A percentile compares a stretch with the other conserved stretches of the same genome.
Evolutionary conservation across 2,329 filamentous ascomycete species (phyloP).

Genomic region (Arthrinium phaeospermum): DNA sequence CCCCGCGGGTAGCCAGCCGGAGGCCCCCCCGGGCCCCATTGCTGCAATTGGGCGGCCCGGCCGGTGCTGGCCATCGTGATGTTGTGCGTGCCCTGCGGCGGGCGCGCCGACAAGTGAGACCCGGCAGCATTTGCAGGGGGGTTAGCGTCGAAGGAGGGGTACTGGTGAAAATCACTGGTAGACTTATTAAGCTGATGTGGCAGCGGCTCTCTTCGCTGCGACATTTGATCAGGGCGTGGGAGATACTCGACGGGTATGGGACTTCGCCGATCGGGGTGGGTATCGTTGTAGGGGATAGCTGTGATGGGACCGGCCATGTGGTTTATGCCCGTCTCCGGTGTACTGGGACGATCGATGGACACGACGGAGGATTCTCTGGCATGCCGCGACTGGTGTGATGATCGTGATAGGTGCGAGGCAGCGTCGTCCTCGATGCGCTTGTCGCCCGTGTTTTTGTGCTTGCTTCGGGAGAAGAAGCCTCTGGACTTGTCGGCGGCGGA

Average conservation of each 20-base stretch:
- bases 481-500: slow-evolving; percentile 77
- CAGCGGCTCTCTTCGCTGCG: slow-evolving; percentile 71
- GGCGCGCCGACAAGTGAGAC: slow-evolving; percentile 62
- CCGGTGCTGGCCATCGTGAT: slow-evolving; percentile 75
- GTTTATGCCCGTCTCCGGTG: slow-evolving; percentile 70
- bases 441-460: slow-evolving; percentile 72
- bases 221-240: slow-evolving; percentile 68
- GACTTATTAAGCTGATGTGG: slow-evolving; percentile 85
- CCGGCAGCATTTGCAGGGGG: slow-evolving; percentile 52
- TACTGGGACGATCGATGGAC: slow-evolving; percentile 71
- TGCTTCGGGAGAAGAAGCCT: slow-evolving; percentile 88
- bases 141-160: slow-evolving; percentile 73
- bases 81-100: slow-evolving; percentile 61
- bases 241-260: slow-evolving; percentile 77
- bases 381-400: slow-evolving; percentile 67
- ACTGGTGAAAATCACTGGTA: slow-evolving; percentile 84
- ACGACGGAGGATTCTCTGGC: slow-evolving; percentile 74
- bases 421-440: slow-evolving; percentile 70
- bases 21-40: slow-evolving; percentile 65
- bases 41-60: slow-evolving; percentile 76
- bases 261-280: slow-evolving; percentile 68
- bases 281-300: slow-evolving; percentile 83
- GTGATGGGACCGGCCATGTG: slow-evolving; percentile 84
- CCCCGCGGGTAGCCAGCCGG: slow-evolving; percentile 43
- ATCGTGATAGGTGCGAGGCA: slow-evolving; percentile 65